Base-by-base conservation (phyloP, 208 protist genomes). In the Jaenimonas drosophilae region DNA sequence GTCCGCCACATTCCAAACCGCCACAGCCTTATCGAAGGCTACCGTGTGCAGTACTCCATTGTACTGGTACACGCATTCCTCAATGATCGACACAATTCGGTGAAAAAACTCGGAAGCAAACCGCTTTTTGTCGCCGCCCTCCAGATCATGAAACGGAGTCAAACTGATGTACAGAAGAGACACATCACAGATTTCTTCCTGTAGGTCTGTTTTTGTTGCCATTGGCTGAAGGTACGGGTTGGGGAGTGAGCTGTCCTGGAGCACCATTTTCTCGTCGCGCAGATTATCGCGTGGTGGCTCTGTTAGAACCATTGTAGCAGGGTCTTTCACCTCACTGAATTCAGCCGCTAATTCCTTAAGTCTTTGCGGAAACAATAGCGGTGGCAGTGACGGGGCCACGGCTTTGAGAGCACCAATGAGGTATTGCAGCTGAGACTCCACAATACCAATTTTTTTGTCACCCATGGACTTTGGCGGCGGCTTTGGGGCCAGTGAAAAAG, bases 251-350 rank as follows among this genome's bases (percentile, higher is more conserved):
- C n/a, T 4, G 6, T 16, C 26, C 23, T 51, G n/a, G 4, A 48
- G 4, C 11, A 6, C 4, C 6, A 55, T 2, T 25, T 40, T 48
- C 24, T 41, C 56, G 12, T 39, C 49, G 4, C 31, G 7, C 27
- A 57, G n/a, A 5, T 12, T 44, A 7, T 63, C 47, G 9, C 56
- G 45, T 16, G 33, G 48, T 36, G 23, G 5, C 12, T 23, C 6
- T 12, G 48, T 43, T 11, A 57, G 32, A 37, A 42, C 31, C 56
- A 57, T 63, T 3, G 48, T 54, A 17, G 31, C 49, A n/a, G 56
- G 48, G 34, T 61, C 54, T 14, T 54, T 52, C 42, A 63, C 56
- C 5, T 63, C 56, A 27, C 56, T 57, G 49, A 39, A 54, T 12
- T 47, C 20, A 5, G 12, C 49, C 16, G 56, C 56, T 4, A 47